Base-by-base conservation (phyloP, 371 early-diverging fungal genomes). In the Mortierella sp. region DNA sequence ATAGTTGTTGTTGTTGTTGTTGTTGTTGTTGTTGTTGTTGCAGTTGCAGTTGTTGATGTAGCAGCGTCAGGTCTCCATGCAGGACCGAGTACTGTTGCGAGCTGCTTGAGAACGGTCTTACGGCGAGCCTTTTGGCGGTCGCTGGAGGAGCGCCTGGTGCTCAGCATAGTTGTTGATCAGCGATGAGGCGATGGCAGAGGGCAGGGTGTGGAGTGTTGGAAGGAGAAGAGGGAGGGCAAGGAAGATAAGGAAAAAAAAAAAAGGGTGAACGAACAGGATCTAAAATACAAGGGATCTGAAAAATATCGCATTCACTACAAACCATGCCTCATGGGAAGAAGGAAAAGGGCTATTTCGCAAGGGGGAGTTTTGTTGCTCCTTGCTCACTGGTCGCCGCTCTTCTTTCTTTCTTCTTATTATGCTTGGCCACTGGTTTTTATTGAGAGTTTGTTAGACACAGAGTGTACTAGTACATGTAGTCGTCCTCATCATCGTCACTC, bases 21-120 rank as follows among this genome's bases (percentile, higher is more conserved):
- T 40, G 70, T 6, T 24, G 69, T 40, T 46, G 75, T 28, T 34
- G 26, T 34, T n/a, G 37, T n/a, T 10, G 61, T 24, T 13, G 72
- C 28, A 26, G n/a, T 55, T 55, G 57, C 2, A 40, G 43, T 40
- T 40, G 70, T 31, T 40, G 71, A 50, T 28, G 69, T 46, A 13
- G 46, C 21, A 1, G 74, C 0, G 48, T 28, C 34, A n/a, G 40
- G 46, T 48, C 10, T 43, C 82, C 82, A 81, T 24, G 82, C 77
- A 40, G 82, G 72, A 1, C 82, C 82, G 1, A 81, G 61, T n/a
- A 77, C 48, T 34, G 71, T 71, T 51, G 82, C 71, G 10, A 81
- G 77, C 40, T 81, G 82, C 13, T 61, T 73, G 26, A 77, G 26
- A 4, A 61, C 74, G 14, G 75, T 77, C 59, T 48, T 77, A 16